Percentiles rank a stretch among this genome's conserved stretches.
These are phyloP conservation scores for Xylaria sp. DNA, from an alignment of 2,329 filamentous ascomycete genomes.

Conservation along the genomic window DNA sequence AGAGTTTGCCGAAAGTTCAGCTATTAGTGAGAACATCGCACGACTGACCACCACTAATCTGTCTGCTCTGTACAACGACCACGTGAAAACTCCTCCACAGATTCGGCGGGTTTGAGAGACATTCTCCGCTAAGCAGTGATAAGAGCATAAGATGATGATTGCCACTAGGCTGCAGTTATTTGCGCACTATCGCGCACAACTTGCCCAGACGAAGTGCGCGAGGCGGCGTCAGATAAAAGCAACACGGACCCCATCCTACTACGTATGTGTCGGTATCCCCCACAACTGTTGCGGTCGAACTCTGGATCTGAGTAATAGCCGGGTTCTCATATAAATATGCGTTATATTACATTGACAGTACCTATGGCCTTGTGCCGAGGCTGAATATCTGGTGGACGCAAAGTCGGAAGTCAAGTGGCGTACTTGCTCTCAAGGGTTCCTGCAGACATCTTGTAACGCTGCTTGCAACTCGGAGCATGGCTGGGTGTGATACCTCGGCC, in stretches of 20 bases:
- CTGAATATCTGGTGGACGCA: conserved; percentile 12
- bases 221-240: conserved; percentile 16
- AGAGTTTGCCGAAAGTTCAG: conserved; percentile 9
- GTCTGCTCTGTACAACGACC: neutral
- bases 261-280: neutral
- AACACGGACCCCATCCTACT: neutral
- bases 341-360: neutral
- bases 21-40: neutral
- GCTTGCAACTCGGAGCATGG: conserved; percentile 21
- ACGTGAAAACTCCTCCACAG: conserved; percentile 14
- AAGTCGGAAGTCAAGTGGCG: conserved; percentile 13
- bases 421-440: conserved; percentile 29
- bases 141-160: neutral
- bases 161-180: neutral
- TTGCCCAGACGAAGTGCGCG: conserved; percentile 1
- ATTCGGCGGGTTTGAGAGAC: conserved; percentile 9
- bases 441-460: conserved; percentile 26
- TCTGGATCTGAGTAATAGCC: neutral
- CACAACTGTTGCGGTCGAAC: conserved; percentile 9
- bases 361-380: conserved; percentile 15
- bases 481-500: conserved; percentile 19
- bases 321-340: neutral
- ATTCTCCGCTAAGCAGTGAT: neutral
- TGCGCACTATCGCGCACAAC: conserved; percentile 1
- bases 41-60: neutral